Conservation (phyloP, 805 yeast genomes). For the Starmera pachycereana region DNA sequence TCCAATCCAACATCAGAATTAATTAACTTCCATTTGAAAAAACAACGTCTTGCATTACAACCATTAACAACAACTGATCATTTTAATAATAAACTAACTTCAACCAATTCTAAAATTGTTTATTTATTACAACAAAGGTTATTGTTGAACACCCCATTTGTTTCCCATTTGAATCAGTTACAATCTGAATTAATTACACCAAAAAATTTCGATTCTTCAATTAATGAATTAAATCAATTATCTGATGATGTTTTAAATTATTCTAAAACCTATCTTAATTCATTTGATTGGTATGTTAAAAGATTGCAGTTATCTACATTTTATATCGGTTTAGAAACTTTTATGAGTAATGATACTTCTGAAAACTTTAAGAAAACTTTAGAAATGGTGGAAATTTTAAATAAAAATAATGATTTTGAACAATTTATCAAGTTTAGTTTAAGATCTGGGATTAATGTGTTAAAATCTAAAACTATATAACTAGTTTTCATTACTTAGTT, state of each 20-base stretch:
- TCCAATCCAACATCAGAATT: slow-evolving; percentile 38
- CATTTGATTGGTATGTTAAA: slow-evolving; percentile 90
- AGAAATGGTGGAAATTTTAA: slow-evolving; percentile 39
- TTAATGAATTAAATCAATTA: slow-evolving; percentile 61
- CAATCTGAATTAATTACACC: slow-evolving; percentile 60
- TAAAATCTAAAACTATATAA: slow-evolving; percentile 32
- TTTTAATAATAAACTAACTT: slow-evolving; percentile 16
- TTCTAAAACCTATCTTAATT: slow-evolving; percentile 72
- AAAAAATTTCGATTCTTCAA: slow-evolving; percentile 41
- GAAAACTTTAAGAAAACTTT: slow-evolving; percentile 43
- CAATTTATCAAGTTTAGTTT: slow-evolving; percentile 62
- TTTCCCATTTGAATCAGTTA: slow-evolving; percentile 22
- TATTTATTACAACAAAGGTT: slow-evolving; percentile 37
- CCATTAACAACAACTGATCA: slow-evolving; percentile 21
- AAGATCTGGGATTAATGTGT: slow-evolving; percentile 54
- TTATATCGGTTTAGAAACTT: slow-evolving; percentile 68
- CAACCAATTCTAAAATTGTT: slow-evolving; percentile 33
- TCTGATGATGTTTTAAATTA: slow-evolving; percentile 77
- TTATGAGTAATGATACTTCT: slow-evolving; percentile 69
- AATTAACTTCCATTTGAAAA: slow-evolving; percentile 43
- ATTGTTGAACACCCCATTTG: slow-evolving; percentile 30
- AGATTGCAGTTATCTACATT: slow-evolving; percentile 60
- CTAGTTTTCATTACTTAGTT: too few species aligned
- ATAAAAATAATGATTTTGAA: slow-evolving; percentile 44
- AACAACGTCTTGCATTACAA: slow-evolving; percentile 35